These are phyloP conservation scores for Chytriomyces confervae DNA, from an alignment of 192 early-diverging fungal genomes.

Conservation along the genomic window DNA sequence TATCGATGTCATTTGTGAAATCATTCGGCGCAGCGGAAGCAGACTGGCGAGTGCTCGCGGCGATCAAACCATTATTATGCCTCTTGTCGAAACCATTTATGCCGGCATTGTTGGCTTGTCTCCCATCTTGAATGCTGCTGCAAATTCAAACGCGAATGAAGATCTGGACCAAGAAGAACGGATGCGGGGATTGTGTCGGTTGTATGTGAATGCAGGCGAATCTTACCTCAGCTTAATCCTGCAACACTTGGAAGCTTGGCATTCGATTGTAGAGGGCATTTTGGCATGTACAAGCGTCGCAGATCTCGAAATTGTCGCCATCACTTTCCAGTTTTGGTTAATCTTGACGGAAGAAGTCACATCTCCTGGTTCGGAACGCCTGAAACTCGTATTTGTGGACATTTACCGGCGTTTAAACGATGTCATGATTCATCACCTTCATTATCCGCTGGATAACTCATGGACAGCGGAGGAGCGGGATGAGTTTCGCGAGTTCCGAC, in stretches of 20 bases:
- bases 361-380: neutral
- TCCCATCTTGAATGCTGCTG: slow-evolving; percentile 45
- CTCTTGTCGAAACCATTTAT: slow-evolving; percentile 69
- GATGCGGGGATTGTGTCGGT: slow-evolving; percentile 80
- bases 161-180: slow-evolving; percentile 67
- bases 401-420: slow-evolving; percentile 76
- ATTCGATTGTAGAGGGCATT: slow-evolving; percentile 79
- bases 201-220: slow-evolving; percentile 92
- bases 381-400: slow-evolving; percentile 53
- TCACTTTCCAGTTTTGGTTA: slow-evolving; percentile 94
- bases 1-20: slow-evolving; percentile 81
- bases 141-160: slow-evolving; percentile 52
- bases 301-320: slow-evolving; percentile 83
- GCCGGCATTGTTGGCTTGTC: slow-evolving; percentile 48
- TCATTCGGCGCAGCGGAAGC: slow-evolving; percentile 60
- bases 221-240: slow-evolving; percentile 79
- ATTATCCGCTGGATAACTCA: slow-evolving; percentile 77
- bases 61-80: slow-evolving; percentile 38
- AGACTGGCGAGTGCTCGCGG: slow-evolving; percentile 9
- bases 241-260: slow-evolving; percentile 69
- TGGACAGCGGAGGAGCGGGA: slow-evolving; percentile 92
- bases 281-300: slow-evolving; percentile 79
- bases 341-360: slow-evolving; percentile 67
- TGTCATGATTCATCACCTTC: slow-evolving; percentile 84
- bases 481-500: slow-evolving; percentile 95